Evolutionary conservation across 148 eudicot species (phyloP).

Genomic region (Amaranthus cruentus): DNA sequence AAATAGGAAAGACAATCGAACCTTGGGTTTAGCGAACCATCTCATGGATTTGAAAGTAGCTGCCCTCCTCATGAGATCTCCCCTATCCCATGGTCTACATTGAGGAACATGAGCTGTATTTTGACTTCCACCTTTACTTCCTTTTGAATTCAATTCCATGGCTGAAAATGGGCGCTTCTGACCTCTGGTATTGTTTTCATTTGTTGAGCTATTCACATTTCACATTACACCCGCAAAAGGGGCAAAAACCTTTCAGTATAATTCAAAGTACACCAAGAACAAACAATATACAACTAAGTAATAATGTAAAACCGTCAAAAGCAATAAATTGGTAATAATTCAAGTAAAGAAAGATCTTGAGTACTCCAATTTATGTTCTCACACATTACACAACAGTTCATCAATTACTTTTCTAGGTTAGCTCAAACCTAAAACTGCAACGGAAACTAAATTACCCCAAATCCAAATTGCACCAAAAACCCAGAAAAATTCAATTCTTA

Average conservation of each 20-base stretch:
- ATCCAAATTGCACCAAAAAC: neutral
- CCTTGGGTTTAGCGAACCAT: conserved; percentile 99
- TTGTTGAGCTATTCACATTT: conserved; percentile 29
- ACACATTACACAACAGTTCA: neutral
- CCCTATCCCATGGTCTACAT: conserved; percentile 95
- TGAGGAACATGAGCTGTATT: conserved; percentile 43
- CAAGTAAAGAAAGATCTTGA: neutral
- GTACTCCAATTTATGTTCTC: neutral
- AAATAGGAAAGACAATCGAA: conserved; percentile 22
- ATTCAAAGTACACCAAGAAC: neutral
- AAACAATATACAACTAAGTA: neutral
- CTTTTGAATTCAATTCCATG: conserved; percentile 28
- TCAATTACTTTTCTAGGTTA: neutral
- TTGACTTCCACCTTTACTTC: conserved; percentile 30
- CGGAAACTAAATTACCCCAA: neutral
- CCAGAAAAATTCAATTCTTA: conserved; percentile 6
- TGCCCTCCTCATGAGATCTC: conserved; percentile 67
- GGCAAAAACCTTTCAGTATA: neutral
- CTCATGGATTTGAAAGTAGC: conserved; percentile 95
- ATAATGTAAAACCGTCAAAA: neutral
- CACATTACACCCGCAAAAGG: neutral
- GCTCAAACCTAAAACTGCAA: conserved; percentile 7
- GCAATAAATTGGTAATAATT: neutral
- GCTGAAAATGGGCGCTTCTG: conserved; percentile 49
- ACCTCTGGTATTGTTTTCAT: conserved; percentile 41